Evolutionary conservation across 805 yeast species (phyloP), one percentile per base, ranked within the genome.

Genomic region (Nakazawaea wyomingensis): DNA sequence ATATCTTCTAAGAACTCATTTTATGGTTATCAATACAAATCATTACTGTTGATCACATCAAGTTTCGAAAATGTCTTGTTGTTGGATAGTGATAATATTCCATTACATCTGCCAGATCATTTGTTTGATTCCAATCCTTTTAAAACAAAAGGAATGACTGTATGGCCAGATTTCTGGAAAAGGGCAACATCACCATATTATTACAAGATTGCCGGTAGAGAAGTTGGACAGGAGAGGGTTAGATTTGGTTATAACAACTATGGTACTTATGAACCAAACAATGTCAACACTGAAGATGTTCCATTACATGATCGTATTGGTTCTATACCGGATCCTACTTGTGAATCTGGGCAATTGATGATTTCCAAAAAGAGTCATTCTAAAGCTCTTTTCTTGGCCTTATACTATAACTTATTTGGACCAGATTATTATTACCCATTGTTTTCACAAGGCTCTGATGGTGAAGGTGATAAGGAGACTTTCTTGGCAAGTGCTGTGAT

Each of bases 51-150:
- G 30, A 62, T 86, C 46, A 78, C 82, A 13, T 84, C 95, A 0
- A 71, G 81, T 31, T 87, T 86, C 58, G 82, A 84, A 49, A 77
- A 83, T 53, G 79, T 83, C 10, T 66, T 85, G 50, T 64, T 85
- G 36, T 61, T 85, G 52, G 96, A 87, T 56, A 78, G 90, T 30
- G 95, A 86, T 59, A 80, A 83, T 50, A 71, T 80, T 47, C 89
- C 95, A 0, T 74, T 82, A 3, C 71, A 69, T 52, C 71, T 80
- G 10, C 82, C 91, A 2, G 85, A 80, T 50, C 57, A 60, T 16
- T 56, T 85, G 18, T 83, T 87, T 56, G 64, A 63, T 4, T 60
- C 72, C 10, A 77, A 78, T 35, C 80, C 86, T 1, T 86, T 74
- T 61, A 48, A 54, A 14, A 57, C 69, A 10, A 62, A 68, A 46